phyloP scores from a whole-genome alignment of 192 early-diverging fungal genomes.

The Coemansia sp. region DNA sequence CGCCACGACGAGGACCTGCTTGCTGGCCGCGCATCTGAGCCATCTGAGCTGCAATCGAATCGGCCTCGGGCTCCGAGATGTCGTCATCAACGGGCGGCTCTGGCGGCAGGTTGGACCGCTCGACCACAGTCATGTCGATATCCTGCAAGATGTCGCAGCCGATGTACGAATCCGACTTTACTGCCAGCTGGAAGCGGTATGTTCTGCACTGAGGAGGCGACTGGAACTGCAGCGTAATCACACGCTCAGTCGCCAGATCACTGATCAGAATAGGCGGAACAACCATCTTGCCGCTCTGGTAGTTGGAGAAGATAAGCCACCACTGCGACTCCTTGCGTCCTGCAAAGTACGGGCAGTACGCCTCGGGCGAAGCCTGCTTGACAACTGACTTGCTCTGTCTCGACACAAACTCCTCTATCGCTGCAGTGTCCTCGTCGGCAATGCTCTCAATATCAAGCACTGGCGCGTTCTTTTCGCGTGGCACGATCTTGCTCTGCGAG shows the following conservation, averaged over 20 bases:
- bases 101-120: slow-evolving; percentile 71
- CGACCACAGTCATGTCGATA: slow-evolving; percentile 74
- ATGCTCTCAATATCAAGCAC: slow-evolving; percentile 51
- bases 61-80: slow-evolving; percentile 96
- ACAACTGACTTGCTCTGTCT: slow-evolving; percentile 18
- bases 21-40: slow-evolving; percentile 80
- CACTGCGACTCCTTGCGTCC: slow-evolving; percentile 80
- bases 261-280: slow-evolving; percentile 75
- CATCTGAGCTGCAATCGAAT: slow-evolving; percentile 96
- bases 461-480: slow-evolving; percentile 27
- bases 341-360: slow-evolving; percentile 56
- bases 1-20: slow-evolving; percentile 36
- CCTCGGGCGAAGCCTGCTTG: slow-evolving; percentile 43
- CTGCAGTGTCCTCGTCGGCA: slow-evolving; percentile 16
- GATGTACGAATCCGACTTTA: slow-evolving; percentile 88
- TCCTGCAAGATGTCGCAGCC: slow-evolving; percentile 82
- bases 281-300: slow-evolving; percentile 81
- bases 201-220: slow-evolving; percentile 83
- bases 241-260: slow-evolving; percentile 67
- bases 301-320: slow-evolving; percentile 91
- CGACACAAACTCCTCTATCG: slow-evolving; percentile 3
- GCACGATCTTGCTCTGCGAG: slow-evolving; percentile 16
- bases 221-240: slow-evolving; percentile 88
- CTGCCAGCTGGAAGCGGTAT: slow-evolving; percentile 77
- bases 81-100: slow-evolving; percentile 79